Conservation (phyloP, 352 stramenopile genomes). For the Phytophthora melonis region DNA sequence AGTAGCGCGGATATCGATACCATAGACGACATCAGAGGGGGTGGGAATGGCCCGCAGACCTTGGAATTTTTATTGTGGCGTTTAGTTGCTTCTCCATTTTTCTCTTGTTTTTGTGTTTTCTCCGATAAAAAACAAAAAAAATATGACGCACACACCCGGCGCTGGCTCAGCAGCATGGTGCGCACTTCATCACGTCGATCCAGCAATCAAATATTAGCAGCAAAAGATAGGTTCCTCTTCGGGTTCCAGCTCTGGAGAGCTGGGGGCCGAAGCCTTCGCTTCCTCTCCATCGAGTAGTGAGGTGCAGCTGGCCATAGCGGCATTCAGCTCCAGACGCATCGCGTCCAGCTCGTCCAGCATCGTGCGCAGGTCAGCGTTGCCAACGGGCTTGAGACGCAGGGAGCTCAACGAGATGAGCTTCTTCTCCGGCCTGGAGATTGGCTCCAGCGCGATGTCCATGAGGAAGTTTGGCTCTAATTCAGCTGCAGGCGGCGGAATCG, state of each 20-base stretch:
- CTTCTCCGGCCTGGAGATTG: conserved; percentile 38
- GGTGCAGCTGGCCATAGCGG: conserved; percentile 45
- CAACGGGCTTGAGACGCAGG: conserved; percentile 31
- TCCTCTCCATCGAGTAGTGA: conserved; percentile 31
- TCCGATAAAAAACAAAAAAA: conserved; percentile 40
- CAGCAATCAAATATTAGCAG: conserved; percentile 44
- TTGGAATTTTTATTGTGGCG: conserved; percentile 44
- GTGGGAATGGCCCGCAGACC: conserved; percentile 13
- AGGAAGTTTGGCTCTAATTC: conserved; percentile 48
- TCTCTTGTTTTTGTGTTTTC: conserved; percentile 33
- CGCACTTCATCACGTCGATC: conserved; percentile 18
- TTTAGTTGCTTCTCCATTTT: conserved; percentile 37
- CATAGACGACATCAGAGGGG: conserved; percentile 11
- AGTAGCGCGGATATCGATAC: conserved; percentile 45
- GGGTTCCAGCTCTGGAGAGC: conserved; percentile 24
- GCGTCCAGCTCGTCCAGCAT: conserved; percentile 55
- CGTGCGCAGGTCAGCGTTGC: conserved; percentile 41
- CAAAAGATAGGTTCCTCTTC: conserved; percentile 44
- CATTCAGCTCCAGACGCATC: conserved; percentile 47
- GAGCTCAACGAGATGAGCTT: conserved; percentile 28
- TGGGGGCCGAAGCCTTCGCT: conserved; percentile 16
- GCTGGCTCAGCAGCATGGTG: conserved; percentile 8
- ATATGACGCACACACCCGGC: conserved; percentile 23
- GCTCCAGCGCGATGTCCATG: conserved; percentile 49
- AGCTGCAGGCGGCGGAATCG: conserved; percentile 5